Evolutionary conservation across 805 yeast species (phyloP), one percentile per base, ranked within the genome.

Genomic region (Candida xyloterini): DNA sequence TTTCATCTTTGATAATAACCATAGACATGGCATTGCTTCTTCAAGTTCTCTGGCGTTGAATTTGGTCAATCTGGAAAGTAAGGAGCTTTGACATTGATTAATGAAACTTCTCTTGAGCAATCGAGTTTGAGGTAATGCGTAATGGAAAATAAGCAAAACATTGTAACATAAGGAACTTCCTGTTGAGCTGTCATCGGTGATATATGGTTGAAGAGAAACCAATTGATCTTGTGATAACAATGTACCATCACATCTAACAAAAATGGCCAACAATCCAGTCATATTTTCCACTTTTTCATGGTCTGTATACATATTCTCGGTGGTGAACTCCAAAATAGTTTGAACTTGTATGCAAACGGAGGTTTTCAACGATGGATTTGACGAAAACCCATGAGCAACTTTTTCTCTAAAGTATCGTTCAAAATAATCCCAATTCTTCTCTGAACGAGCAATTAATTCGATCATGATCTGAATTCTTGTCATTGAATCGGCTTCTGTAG

Each of bases 11-110:
- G 84, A 70, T 0, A 85, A 62, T 7, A 59, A 59, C 83, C 88
- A 79, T 4, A 78, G 60, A 41, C 86, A 70, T 1, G 89, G 88
- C 57, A 86, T 73, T 0, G 91, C 95, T 52, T 80, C 81, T n/a
- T 76, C 76, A 7, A 86, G 59, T 48, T 85, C 93, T 42, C 57
- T 67, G 0, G 71, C 68, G 36, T 70, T 74, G 60, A 81, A 74
- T 45, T 75, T 81, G 2, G 90, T 80, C 23, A 86, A 57, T 23
- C 75, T 63, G 24, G 66, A 65, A 45, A 84, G 55, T n/a, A 86
- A 51, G 2, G 75, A 67, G 0, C 67, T 52, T 53, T 78, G 81
- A 11, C 80, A 68, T 8, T 68, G 71, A 15, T 57, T 46, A 20
- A 78, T 51, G 50, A 79, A 82, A 3, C 65, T 69, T 0, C 74